Percentiles rank a stretch among this genome's conserved stretches.
Conservation (phyloP, 1,139 yeast species). For the Taiozyma sp. region DNA sequence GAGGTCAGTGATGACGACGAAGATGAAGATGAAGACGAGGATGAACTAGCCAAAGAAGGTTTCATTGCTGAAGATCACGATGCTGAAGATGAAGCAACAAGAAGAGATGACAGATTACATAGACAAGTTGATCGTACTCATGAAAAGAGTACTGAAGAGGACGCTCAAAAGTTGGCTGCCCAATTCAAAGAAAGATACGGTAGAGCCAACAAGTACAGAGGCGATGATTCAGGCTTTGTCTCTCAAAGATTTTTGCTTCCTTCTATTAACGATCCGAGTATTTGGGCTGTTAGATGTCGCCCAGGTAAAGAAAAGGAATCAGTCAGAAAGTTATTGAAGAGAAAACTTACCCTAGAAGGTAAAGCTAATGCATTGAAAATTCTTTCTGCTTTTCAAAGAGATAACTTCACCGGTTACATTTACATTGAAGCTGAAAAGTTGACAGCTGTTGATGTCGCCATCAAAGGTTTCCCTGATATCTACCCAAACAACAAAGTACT, state of each 20-base stretch:
- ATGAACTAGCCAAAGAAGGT: constrained; percentile 79
- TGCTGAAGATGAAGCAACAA: constrained; percentile 45
- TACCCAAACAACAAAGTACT: constrained; percentile 67
- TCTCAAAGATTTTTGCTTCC: constrained; percentile 93
- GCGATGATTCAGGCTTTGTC: constrained; percentile 79
- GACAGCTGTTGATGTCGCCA: constrained; percentile 85
- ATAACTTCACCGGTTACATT: constrained; percentile 83
- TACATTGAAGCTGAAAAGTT: constrained; percentile 93
- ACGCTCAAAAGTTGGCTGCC: constrained; percentile 91
- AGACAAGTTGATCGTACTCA: constrained; percentile 89
- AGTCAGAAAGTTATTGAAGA: constrained; percentile 78
- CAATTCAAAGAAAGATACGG: constrained; percentile 92
- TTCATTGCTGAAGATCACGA: constrained; percentile 69
- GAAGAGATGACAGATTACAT: constrained; percentile 59
- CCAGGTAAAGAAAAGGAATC: constrained; percentile 92
- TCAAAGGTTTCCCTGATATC: constrained; percentile 85
- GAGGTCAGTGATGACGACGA: constrained; percentile 99
- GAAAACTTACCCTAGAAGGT: constrained; percentile 45
- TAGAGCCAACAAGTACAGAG: constrained; percentile 79
- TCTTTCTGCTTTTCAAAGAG: constrained; percentile 92
- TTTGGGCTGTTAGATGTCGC: constrained; percentile 92
- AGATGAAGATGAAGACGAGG: constrained; percentile 91
- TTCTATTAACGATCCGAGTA: constrained; percentile 92
- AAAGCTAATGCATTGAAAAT: constrained; percentile 46
- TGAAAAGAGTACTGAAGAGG: constrained; percentile 88